phyloP scores from a whole-genome alignment of 2,329 filamentous ascomycete genomes.

The Fusarium luffae region DNA sequence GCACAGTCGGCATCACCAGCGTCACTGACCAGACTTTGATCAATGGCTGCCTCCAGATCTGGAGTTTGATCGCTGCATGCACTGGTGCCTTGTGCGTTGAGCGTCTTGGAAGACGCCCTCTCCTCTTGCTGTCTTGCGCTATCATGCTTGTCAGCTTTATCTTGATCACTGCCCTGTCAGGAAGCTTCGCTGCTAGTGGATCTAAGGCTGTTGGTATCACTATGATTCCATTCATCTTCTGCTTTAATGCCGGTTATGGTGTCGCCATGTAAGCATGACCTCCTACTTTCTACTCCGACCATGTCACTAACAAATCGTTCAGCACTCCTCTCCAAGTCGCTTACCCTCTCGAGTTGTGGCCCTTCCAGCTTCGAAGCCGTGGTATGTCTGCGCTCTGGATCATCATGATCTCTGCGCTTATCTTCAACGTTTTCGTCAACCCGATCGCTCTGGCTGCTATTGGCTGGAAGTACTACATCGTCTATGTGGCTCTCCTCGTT shows the following conservation, averaged over 20 bases:
- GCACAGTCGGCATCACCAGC: slow-evolving; percentile 12
- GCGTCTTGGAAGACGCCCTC: slow-evolving; percentile 4
- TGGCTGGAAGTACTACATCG: slow-evolving; percentile 22
- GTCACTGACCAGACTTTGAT: slow-evolving; percentile 26
- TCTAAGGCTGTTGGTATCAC: slow-evolving; percentile 16
- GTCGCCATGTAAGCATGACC: slow-evolving; percentile 4
- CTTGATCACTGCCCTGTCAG: slow-evolving; percentile 15
- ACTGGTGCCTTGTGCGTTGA: slow-evolving; percentile 1
- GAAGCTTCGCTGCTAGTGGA: slow-evolving; percentile 7
- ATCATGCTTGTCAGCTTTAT: slow-evolving; percentile 22
- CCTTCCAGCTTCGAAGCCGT: slow-evolving; percentile 17
- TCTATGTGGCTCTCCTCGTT: slow-evolving; percentile 12
- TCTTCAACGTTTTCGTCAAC: slow-evolving; percentile 24
- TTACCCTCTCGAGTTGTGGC: slow-evolving; percentile 19
- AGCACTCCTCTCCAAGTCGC: slow-evolving; percentile 22
- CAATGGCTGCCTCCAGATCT: slow-evolving; percentile 17
- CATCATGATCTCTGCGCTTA: slow-evolving; percentile 16
- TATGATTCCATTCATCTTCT: slow-evolving; percentile 22
- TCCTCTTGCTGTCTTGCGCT: slow-evolving; percentile 10
- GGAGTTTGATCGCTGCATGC: slow-evolving; percentile 21
- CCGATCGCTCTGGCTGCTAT: slow-evolving; percentile 4
- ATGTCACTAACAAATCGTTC: background rate
- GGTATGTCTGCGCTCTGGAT: slow-evolving; percentile 23
- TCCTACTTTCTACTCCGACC: accelerated
- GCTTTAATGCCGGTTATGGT: slow-evolving; percentile 19